Evolutionary conservation across 345 rosid species (phyloP).

Genomic region (Dovyalis caffra): DNA sequence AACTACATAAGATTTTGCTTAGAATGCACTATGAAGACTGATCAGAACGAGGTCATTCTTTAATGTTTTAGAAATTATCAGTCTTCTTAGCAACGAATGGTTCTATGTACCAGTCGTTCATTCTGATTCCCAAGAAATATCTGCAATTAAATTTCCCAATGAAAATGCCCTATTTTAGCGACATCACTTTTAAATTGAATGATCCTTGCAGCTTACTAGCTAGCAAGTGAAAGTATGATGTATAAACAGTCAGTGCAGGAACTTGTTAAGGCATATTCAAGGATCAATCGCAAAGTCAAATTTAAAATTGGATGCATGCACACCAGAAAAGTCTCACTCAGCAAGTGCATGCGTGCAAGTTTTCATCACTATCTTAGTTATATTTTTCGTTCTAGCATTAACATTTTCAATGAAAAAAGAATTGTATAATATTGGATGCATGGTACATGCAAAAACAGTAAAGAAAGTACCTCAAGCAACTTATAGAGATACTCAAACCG

Average conservation of each 20-base stretch:
- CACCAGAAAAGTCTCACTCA: conserved; percentile 35
- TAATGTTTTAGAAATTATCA: too few relatives aligned
- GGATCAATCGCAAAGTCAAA: conserved; percentile 20
- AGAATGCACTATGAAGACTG: too few relatives aligned
- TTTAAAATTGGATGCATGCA: conserved; percentile 21
- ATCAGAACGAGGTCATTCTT: too few relatives aligned
- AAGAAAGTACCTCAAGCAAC: not conserved
- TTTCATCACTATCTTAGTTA: not conserved
- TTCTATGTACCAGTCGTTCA: too few relatives aligned
- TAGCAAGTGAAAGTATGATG: conserved; percentile 21
- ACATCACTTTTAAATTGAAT: too few relatives aligned
- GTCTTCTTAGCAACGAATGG: too few relatives aligned
- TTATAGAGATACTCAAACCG: not conserved
- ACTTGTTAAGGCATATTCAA: not conserved
- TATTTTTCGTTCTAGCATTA: not conserved
- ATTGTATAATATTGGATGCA: conserved; percentile 26
- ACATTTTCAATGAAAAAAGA: not conserved
- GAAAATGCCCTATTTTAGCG: too few relatives aligned
- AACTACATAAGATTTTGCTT: too few relatives aligned
- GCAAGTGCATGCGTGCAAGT: conserved; percentile 4
- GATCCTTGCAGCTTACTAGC: not conserved
- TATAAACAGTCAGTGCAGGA: conserved; percentile 17
- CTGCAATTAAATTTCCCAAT: too few relatives aligned
- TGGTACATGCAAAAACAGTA: conserved; percentile 44
- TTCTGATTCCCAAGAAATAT: too few relatives aligned